Evolutionary conservation across 352 stramenopile species (phyloP), one percentile per base, ranked within the genome.

Genomic region (Phytophthora ohioensis): DNA sequence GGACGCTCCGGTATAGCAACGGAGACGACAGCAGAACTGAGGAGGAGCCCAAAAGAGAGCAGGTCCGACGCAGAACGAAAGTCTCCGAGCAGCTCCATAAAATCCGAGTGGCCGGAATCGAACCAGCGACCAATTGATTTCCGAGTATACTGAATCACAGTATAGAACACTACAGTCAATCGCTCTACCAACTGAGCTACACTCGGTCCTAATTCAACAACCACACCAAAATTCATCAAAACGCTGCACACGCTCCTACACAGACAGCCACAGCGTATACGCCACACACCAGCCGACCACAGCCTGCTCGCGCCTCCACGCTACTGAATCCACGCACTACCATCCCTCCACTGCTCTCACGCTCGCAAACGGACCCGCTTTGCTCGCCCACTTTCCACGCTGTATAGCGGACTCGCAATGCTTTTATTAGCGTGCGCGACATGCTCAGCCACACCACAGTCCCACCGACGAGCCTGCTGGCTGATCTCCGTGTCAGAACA

Each of bases 111-210:
- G 21, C 21, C 36, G 36, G 36, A 41, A 41, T 41, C 36, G 36
- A 41, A 41, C 36, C 36, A 41, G 36, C 36, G 36, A 41, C 36
- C 36, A 41, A 41, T 41, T 41, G 36, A 41, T 41, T 41, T 41
- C 36, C 36, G 2, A 41, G 36, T 41, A 41, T 41, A 41, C 42
- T 48, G 42, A 48, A 48, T 4, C 42, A 48, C 42, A 48, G 42
- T 48, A 48, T 48, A 48, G 42, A 48, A 48, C 42, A 48, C 42
- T 48, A 48, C 42, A 48, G 42, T 48, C 42, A 48, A 48, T 48
- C 42, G 42, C 42, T 48, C 42, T 48, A 48, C 42, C 42, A 41
- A 41, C 36, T 41, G 36, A 41, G 36, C 36, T 41, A 41, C 36
- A 41, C 36, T 41, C 36, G 36, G 36, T 41, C 36, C 36, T 41